Conservation (phyloP, 257 asterid genomes). For the Capsicum chinense region DNA sequence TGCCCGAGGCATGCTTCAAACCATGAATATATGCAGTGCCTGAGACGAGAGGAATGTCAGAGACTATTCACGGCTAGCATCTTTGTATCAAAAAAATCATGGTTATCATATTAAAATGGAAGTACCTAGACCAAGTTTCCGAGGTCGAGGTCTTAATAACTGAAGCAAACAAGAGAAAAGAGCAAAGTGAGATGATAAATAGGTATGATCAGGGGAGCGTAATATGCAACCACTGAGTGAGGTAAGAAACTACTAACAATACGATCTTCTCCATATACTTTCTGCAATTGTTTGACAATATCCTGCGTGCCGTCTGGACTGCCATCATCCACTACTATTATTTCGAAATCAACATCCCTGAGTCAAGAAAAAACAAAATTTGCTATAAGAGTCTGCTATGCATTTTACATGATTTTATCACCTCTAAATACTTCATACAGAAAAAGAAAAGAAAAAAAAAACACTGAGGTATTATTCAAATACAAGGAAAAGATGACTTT, state of each 20-base stretch:
- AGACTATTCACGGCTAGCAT: constrained; percentile 32
- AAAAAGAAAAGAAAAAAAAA: not conserved
- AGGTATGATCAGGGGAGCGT: not conserved
- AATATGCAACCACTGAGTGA: not conserved
- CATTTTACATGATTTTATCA: constrained; percentile 18
- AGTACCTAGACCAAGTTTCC: constrained; percentile 93
- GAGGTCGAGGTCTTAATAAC: constrained; percentile 87
- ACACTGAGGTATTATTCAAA: not conserved
- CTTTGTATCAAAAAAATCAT: constrained; percentile 23
- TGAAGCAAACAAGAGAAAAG: constrained; percentile 45
- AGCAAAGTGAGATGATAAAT: constrained; percentile 15
- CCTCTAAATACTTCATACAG: not conserved
- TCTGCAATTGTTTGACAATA: constrained; percentile 82
- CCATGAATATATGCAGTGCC: constrained; percentile 98
- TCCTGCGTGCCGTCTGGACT: constrained; percentile 99
- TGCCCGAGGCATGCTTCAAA: constrained; percentile 85
- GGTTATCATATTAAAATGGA: constrained; percentile 24
- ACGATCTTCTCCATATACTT: constrained; percentile 85
- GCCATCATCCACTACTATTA: constrained; percentile 97
- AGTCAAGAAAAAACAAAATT: constrained; percentile 35
- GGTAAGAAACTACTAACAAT: constrained; percentile 56
- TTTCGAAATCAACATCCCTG: constrained; percentile 85
- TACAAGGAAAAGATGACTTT: not conserved
- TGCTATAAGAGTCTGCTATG: not conserved
- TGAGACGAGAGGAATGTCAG: constrained; percentile 44